Conservation (phyloP, 495 filamentous ascomycete species). For the Cetradonia linearis region DNA sequence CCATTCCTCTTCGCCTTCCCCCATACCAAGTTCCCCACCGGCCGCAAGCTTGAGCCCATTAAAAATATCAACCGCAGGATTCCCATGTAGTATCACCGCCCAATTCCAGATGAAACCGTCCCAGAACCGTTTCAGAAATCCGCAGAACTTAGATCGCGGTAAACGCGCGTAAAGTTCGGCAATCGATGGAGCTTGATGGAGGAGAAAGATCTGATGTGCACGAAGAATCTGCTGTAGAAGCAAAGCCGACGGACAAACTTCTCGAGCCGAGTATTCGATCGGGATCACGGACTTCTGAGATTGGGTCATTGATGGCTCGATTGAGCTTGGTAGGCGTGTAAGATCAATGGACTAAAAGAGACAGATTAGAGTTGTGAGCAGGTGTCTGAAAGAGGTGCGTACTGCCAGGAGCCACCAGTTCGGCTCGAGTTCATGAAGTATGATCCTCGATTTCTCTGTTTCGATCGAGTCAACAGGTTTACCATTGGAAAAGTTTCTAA, state of each 20-base stretch:
- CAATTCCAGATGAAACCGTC: slow-evolving; percentile 66
- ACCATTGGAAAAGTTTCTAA: slow-evolving; percentile 67
- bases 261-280: slow-evolving; percentile 72
- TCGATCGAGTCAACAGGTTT: slow-evolving; percentile 74
- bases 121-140: slow-evolving; percentile 71
- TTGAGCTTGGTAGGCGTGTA: slow-evolving; percentile 42
- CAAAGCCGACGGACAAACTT: slow-evolving; percentile 73
- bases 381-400: slow-evolving; percentile 19
- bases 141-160: slow-evolving; percentile 49
- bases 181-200: slow-evolving; percentile 71
- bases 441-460: slow-evolving; percentile 74
- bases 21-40: slow-evolving; percentile 82
- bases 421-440: slow-evolving; percentile 73
- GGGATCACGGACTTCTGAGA: slow-evolving; percentile 27
- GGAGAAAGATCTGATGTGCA: slow-evolving; percentile 73
- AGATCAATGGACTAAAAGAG: slow-evolving; percentile 56
- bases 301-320: slow-evolving; percentile 23
- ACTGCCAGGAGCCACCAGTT: slow-evolving; percentile 96
- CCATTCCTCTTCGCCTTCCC: slow-evolving; percentile 88
- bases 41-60: slow-evolving; percentile 82
- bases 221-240: slow-evolving; percentile 70
- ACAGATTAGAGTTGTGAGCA: slow-evolving; percentile 19
- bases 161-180: slow-evolving; percentile 54
- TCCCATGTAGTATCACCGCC: slow-evolving; percentile 84
- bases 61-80: slow-evolving; percentile 68